These are phyloP conservation scores for Fusarium xylarioides DNA, from an alignment of 2,329 filamentous ascomycete genomes.

Conservation along the genomic window DNA sequence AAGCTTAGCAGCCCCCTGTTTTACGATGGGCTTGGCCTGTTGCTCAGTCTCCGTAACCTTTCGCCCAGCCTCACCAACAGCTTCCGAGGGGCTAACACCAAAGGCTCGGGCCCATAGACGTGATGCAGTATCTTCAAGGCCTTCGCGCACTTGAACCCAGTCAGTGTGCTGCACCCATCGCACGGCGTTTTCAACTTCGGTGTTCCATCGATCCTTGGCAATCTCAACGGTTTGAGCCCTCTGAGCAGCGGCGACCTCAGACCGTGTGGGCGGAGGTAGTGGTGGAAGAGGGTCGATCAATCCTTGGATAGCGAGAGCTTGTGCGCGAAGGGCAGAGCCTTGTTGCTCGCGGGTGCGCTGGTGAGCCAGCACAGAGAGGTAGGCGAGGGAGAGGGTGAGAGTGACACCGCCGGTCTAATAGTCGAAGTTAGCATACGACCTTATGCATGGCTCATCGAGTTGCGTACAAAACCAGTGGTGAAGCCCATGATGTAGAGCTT, in stretches of 20 bases:
- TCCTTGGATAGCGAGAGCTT: conserved; percentile 62
- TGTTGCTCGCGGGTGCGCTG: conserved; percentile 72
- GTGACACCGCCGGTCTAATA: conserved; percentile 77
- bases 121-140: conserved; percentile 60
- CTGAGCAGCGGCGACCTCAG: conserved; percentile 60
- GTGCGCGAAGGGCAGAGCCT: conserved; percentile 64
- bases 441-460: neutral
- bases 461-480: conserved; percentile 75
- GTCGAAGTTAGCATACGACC: conserved; percentile 1
- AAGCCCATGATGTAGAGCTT: conserved; percentile 70
- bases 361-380: conserved; percentile 76
- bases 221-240: conserved; percentile 68
- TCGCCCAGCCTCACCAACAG: conserved; percentile 41
- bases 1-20: conserved; percentile 44
- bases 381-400: conserved; percentile 77
- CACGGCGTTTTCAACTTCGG: conserved; percentile 73
- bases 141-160: conserved; percentile 70
- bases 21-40: conserved; percentile 46
- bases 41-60: conserved; percentile 47
- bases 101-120: conserved; percentile 56
- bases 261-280: conserved; percentile 59
- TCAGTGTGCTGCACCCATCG: conserved; percentile 72
- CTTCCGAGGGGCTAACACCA: conserved; percentile 48
- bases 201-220: conserved; percentile 81
- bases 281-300: conserved; percentile 60